These are phyloP conservation scores for Melocanna baccifera DNA, from an alignment of 176 grass and related monocot species.

Conservation along the genomic window DNA sequence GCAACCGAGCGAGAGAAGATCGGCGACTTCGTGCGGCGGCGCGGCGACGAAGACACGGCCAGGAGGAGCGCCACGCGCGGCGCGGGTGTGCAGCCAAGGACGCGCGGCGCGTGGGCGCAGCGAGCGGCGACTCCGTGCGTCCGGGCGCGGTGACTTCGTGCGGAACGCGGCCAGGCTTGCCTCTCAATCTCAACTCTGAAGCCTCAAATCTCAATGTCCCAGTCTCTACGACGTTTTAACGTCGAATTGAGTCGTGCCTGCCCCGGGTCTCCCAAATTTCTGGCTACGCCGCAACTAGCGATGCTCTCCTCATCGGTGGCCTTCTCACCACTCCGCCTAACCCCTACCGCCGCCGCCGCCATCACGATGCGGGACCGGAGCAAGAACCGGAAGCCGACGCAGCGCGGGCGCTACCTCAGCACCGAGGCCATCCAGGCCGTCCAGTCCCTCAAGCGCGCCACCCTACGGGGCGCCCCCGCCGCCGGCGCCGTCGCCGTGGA, in stretches of 20 bases:
- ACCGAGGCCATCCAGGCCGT: conserved; percentile 80
- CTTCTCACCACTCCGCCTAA: not conserved
- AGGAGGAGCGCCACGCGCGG: too few species aligned
- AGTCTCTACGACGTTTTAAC: too few species aligned
- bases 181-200: not conserved
- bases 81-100: too few species aligned
- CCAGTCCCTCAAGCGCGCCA: conserved; percentile 68
- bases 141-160: too few species aligned
- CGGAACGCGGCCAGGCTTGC: not conserved
- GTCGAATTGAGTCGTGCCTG: too few species aligned
- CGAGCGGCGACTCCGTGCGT: too few species aligned
- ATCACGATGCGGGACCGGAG: conserved; percentile 74
- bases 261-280: too few species aligned
- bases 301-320: conserved; percentile 13
- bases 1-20: too few species aligned
- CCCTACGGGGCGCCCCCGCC: conserved; percentile 11
- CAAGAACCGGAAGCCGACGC: conserved; percentile 86
- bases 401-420: conserved; percentile 91
- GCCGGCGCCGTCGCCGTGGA: conserved; percentile 37
- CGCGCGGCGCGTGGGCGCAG: too few species aligned
- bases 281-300: not conserved
- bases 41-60: too few species aligned
- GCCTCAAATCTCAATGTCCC: too few species aligned
- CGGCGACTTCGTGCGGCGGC: too few species aligned
- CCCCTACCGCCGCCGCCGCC: not conserved